phyloP scores from a whole-genome alignment of 2,329 filamentous ascomycete species.

The Diaporthe sp. region DNA sequence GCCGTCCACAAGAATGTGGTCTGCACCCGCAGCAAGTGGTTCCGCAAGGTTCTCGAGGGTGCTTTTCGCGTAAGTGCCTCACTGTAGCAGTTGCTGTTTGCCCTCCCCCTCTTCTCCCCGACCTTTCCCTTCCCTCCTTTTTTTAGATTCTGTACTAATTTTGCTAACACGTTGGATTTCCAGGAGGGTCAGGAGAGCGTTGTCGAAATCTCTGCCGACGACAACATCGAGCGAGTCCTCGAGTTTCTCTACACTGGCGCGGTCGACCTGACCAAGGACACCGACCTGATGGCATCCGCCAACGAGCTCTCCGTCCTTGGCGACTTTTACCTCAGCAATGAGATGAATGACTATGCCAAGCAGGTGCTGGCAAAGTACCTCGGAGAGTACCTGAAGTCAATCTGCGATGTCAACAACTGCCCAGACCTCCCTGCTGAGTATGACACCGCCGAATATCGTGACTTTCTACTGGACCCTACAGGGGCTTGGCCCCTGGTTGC shows the following conservation, averaged over 20 bases:
- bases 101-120: too few relatives aligned
- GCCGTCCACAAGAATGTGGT: not conserved
- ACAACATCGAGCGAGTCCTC: not conserved
- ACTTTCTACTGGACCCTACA: not conserved
- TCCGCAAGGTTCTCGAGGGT: not conserved
- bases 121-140: not conserved
- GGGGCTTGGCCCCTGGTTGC: too few relatives aligned
- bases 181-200: constrained; percentile 9
- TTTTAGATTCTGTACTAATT: not conserved
- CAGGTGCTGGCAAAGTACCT: not conserved
- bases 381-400: not conserved
- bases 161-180: not conserved
- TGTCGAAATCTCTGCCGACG: not conserved
- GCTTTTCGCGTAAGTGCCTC: not conserved
- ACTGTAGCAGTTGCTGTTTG: too few relatives aligned
- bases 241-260: constrained; percentile 6
- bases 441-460: not conserved
- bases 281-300: not conserved
- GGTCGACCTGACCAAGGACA: not conserved
- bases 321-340: constrained; percentile 1
- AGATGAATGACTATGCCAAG: not conserved
- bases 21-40: constrained; percentile 6
- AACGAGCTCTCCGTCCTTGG: not conserved
- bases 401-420: not conserved
- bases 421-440: not conserved